A percentile compares a stretch with the other conserved stretches of the same genome.
Evolutionary conservation across 108 stramenopile species (phyloP).

Genomic region (Pseudonitzschia pungens): DNA sequence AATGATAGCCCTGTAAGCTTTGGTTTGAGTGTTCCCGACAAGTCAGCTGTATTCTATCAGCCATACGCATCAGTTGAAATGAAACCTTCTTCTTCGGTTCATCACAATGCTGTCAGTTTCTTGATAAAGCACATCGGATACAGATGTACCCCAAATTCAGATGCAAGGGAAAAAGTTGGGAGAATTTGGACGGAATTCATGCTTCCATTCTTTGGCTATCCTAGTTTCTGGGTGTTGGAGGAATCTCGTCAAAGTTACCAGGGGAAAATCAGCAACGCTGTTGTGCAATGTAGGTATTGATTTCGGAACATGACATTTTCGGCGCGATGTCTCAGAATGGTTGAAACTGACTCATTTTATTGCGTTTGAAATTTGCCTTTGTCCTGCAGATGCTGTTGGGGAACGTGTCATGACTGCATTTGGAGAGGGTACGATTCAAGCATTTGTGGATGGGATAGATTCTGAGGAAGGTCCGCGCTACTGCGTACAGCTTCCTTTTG

Average conservation of each 20-base stretch:
- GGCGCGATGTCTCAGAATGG: neutral
- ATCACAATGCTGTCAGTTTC: conserved; percentile 53
- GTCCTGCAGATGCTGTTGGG: conserved; percentile 47
- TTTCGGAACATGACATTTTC: neutral
- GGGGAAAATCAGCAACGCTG: conserved; percentile 28
- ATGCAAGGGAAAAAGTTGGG: conserved; percentile 46
- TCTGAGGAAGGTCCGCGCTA: conserved; percentile 42
- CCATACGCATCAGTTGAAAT: conserved; percentile 56
- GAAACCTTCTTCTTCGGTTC: conserved; percentile 44
- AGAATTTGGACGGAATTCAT: conserved; percentile 79
- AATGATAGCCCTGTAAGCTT: conserved; percentile 43
- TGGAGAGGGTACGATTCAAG: conserved; percentile 71
- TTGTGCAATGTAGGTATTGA: conserved; percentile 57
- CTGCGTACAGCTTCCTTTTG: conserved; percentile 69
- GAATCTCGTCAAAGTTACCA: conserved; percentile 40
- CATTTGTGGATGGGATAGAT: conserved; percentile 33
- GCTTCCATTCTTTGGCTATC: conserved; percentile 70
- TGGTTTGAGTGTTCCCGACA: conserved; percentile 43
- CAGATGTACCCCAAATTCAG: conserved; percentile 7
- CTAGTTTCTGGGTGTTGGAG: conserved; percentile 49
- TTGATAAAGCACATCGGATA: conserved; percentile 34
- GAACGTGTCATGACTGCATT: conserved; percentile 68
- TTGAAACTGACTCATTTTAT: neutral
- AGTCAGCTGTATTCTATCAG: conserved; percentile 56
- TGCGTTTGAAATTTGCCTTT: neutral